Evolutionary conservation across 1,139 yeast species (phyloP).

Genomic region (Candida albicans): DNA sequence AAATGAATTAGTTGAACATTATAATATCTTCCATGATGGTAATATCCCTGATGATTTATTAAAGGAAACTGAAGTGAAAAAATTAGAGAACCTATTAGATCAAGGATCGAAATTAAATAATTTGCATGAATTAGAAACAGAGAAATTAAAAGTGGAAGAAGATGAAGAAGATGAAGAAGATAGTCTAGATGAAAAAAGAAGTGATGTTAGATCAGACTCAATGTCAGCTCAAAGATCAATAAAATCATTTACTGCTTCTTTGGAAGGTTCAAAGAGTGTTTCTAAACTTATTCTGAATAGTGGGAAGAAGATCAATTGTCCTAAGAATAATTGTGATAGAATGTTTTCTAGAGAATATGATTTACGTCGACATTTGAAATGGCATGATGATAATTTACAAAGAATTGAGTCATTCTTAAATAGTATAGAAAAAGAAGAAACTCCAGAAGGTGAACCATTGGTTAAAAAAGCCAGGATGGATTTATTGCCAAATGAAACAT

Average conservation of each 20-base stretch:
- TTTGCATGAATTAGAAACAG: conserved; percentile 1
- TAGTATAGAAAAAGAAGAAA: conserved; percentile 23
- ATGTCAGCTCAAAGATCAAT: conserved; percentile 27
- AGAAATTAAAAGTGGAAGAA: conserved; percentile 1
- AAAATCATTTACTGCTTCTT: conserved; percentile 24
- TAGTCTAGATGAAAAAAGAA: conserved; percentile 8
- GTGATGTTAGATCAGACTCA: conserved; percentile 16
- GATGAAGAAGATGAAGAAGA: conserved; percentile 18
- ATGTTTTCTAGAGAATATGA: conserved; percentile 50
- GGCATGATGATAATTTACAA: conserved; percentile 49
- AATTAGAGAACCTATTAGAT: conserved; percentile 22
- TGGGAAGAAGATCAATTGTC: conserved; percentile 40
- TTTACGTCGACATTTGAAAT: conserved; percentile 50
- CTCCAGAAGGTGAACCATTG: conserved; percentile 11
- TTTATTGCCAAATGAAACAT: conserved; percentile 19
- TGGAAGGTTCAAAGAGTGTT: conserved; percentile 27
- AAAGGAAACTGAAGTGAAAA: conserved; percentile 25
- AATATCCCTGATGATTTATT: conserved; percentile 37
- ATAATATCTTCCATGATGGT: conserved; percentile 44
- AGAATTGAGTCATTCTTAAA: conserved; percentile 35
- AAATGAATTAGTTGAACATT: conserved; percentile 39
- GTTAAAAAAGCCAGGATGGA: conserved; percentile 10
- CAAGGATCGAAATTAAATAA: conserved; percentile 11
- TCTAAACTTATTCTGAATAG: conserved; percentile 39
- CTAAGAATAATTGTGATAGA: conserved; percentile 47